These are phyloP conservation scores for Voacanga thouarsii DNA, from an alignment of 257 asterid genomes.

Conservation along the genomic window DNA sequence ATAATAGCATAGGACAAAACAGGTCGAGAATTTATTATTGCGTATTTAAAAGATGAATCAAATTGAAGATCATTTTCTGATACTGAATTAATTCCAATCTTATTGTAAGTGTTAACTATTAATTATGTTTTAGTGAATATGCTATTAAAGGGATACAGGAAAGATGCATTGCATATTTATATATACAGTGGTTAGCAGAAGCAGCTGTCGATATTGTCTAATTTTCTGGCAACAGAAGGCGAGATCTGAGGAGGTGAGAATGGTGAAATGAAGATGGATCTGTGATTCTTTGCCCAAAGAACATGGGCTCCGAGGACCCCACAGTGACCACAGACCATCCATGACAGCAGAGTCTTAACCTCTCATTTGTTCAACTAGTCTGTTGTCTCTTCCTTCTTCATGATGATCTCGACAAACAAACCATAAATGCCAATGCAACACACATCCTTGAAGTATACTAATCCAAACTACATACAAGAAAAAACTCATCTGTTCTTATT, in stretches of 20 bases:
- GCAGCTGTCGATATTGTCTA: not conserved
- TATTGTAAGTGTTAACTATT: too few species aligned
- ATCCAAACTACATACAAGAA: too few species aligned
- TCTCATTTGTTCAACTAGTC: conserved; percentile 15
- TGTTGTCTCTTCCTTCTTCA: conserved; percentile 14
- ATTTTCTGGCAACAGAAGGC: not conserved
- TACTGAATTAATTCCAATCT: too few species aligned
- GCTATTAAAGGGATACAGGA: too few species aligned
- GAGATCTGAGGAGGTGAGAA: conserved; percentile 7
- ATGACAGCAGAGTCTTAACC: conserved; percentile 21
- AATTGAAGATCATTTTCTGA: too few species aligned
- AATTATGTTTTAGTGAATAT: too few species aligned
- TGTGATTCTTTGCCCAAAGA: not conserved
- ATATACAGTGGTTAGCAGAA: too few species aligned
- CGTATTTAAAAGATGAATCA: too few species aligned
- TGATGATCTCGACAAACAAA: conserved; percentile 10
- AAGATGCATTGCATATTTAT: too few species aligned
- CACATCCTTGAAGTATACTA: not conserved
- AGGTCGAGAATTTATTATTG: too few species aligned
- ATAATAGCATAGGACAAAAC: too few species aligned
- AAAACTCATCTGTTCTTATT: too few species aligned
- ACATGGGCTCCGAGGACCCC: conserved; percentile 4
- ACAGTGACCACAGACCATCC: conserved; percentile 15
- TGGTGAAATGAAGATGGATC: not conserved
- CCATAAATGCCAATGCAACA: not conserved